Evolutionary conservation across 2,329 filamentous ascomycete genomes (phyloP), one percentile per base, ranked within the genome.

Genomic region (Diaporthe sp.): DNA sequence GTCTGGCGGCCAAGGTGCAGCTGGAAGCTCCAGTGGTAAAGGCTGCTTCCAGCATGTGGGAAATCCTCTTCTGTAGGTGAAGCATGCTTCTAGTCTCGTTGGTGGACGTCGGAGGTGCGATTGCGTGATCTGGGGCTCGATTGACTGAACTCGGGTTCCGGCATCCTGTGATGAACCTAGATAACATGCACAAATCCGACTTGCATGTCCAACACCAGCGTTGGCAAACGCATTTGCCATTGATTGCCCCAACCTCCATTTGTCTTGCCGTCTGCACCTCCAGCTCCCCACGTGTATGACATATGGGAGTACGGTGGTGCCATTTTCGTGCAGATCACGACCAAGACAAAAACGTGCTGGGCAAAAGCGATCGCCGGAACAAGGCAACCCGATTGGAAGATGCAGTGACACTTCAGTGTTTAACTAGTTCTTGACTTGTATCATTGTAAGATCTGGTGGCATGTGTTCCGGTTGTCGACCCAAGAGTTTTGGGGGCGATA

Each of bases 281-380:
- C 28, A 31, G 28, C 61, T 49, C 44, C 62, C 62, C 62, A 51
- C 44, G 62, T 51, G 9, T 34, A 37, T 68, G 59, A 51, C 44
- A 68, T 68, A 25, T 34, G 13, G 7, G 62, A 68, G 19, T 25
- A 37, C 9, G 62, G 62, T 68, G 62, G 15, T 68, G 62, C 44
- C 62, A 68, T 68, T 51, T 68, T 68, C 62, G 44, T 68, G 62
- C 31, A 34, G 44, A 68, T 51, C 62, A 53, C 62, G 62, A 68
- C 44, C 22, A 17, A 10, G 22, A 37, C 28, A 31, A 7, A 51
- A 25, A 25, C 19, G 19, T 25, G 62, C 44, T 68, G 62, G 62
- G 62, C 44, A 37, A 51, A 51, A 37, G 34, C 19, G 28, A 68
- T 68, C 31, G 2, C 31, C 62, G 12, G 22, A 51, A 25, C 22